Evolutionary conservation across 169 alveolate genomes (phyloP), one percentile per base, ranked within the genome.

Genomic region (Cryptosporidium sp.): DNA sequence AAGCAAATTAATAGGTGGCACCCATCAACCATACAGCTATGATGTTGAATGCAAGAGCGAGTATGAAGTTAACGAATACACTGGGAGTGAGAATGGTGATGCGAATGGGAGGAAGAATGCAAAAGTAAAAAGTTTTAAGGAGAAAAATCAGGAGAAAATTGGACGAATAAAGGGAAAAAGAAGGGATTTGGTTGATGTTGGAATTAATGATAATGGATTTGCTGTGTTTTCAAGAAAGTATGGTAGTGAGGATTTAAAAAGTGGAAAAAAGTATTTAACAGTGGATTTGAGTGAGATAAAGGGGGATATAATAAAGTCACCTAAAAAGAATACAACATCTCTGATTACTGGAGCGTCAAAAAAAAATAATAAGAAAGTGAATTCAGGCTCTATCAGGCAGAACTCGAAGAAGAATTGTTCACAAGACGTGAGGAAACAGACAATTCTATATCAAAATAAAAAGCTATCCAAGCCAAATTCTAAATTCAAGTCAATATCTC

Each of bases 221-320:
- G 50, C 43, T 65, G 21, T 80, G 26, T 80, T 80, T 80, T 80
- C 89, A 31, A 80, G 89, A 59, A 80, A 80, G 14, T 80, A 80
- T 65, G 89, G 35, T 16, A 59, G n/a, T 23, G 52, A 80, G 1
- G 80, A 80, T n/a, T 2, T 41, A 18, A 10, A n/a, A 10, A 21
- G 45, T 16, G 41, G 33, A 16, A 26, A 31, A 26, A 31, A 9
- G 71, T 65, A 31, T 29, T 14, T 62, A 12, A 21, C 73, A 41
- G 2, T 80, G 48, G 51, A 80, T 45, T 26, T 41, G 14, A 62
- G 59, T 18, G 73, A 29, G 41, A 33, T 67, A 10, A 59, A 67
- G n/a, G 89, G 89, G 16, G 89, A 80, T 67, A 12, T 80, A 33
- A 12, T 70, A 48, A 70, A 70, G 23, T 45, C 65, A 6, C 51